These are phyloP conservation scores for Peronospora destructor DNA, from an alignment of 352 stramenopile genomes.

Conservation along the genomic window DNA sequence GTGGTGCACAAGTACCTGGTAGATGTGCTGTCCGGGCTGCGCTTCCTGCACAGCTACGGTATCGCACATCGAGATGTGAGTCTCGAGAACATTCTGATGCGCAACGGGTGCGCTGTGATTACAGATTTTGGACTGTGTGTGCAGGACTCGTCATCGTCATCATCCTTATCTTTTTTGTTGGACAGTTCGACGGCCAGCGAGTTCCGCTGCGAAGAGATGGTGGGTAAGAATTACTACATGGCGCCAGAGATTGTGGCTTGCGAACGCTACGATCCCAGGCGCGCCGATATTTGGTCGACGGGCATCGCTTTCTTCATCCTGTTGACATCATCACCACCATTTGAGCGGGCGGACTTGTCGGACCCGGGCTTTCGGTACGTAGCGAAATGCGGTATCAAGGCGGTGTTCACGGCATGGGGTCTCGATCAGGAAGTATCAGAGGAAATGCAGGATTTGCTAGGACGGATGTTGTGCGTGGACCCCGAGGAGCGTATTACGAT, in stretches of 20 bases:
- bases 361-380: conserved; percentile 88
- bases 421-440: conserved; percentile 38
- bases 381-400: conserved; percentile 57
- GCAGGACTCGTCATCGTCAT: conserved; percentile 28
- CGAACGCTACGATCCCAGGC: conserved; percentile 87
- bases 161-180: background rate
- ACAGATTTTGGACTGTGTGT: conserved; percentile 67
- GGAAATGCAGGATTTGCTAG: conserved; percentile 62
- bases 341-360: conserved; percentile 76
- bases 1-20: conserved; percentile 49
- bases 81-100: conserved; percentile 95
- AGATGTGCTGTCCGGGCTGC: conserved; percentile 61
- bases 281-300: conserved; percentile 89
- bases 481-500: conserved; percentile 50
- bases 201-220: conserved; percentile 49
- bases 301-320: conserved; percentile 93
- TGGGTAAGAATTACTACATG: conserved; percentile 96
- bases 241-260: conserved; percentile 88
- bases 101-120: conserved; percentile 47
- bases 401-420: conserved; percentile 67
- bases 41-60: conserved; percentile 58
- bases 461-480: conserved; percentile 63
- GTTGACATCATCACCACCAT: conserved; percentile 88
- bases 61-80: conserved; percentile 92
- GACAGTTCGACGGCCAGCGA: background rate